Evolutionary conservation across 306 rosid genomes (phyloP).

Genomic region (Acacia melanoxylon): DNA sequence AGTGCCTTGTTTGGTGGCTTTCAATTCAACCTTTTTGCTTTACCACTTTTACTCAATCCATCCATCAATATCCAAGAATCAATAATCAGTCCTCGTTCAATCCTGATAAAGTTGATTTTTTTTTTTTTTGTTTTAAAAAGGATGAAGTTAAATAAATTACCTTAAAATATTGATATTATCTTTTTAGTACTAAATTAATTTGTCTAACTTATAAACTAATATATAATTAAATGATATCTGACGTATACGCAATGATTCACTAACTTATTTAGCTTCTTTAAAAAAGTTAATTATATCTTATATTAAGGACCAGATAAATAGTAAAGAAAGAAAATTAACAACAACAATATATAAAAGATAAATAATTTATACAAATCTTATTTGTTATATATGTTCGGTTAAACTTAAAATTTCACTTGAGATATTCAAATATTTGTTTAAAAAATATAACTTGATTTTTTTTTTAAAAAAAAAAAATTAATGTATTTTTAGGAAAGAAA

Average conservation of each 20-base stretch:
- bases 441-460: not conserved
- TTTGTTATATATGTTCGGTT: not conserved
- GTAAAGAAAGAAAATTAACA: not conserved
- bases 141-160: too few relatives aligned
- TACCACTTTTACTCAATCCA: not conserved
- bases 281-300: too few relatives aligned
- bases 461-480: not conserved
- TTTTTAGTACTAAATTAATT: too few relatives aligned
- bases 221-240: too few relatives aligned
- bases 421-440: not conserved
- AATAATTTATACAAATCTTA: not conserved
- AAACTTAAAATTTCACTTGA: not conserved
- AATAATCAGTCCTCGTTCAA: not conserved
- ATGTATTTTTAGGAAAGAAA: not conserved
- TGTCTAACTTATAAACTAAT: too few relatives aligned
- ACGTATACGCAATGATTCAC: too few relatives aligned
- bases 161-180: too few relatives aligned
- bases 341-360: not conserved
- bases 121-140: too few relatives aligned
- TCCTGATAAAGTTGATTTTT: too few relatives aligned
- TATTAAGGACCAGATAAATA: too few relatives aligned
- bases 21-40: constrained; percentile 7
- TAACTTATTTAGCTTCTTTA: too few relatives aligned
- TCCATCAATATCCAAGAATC: not conserved
- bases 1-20: constrained; percentile 22